Percentiles rank a stretch among this genome's conserved stretches.
These are phyloP conservation scores for Spergularia bocconei DNA, from an alignment of 148 eudicot species.

Conservation along the genomic window DNA sequence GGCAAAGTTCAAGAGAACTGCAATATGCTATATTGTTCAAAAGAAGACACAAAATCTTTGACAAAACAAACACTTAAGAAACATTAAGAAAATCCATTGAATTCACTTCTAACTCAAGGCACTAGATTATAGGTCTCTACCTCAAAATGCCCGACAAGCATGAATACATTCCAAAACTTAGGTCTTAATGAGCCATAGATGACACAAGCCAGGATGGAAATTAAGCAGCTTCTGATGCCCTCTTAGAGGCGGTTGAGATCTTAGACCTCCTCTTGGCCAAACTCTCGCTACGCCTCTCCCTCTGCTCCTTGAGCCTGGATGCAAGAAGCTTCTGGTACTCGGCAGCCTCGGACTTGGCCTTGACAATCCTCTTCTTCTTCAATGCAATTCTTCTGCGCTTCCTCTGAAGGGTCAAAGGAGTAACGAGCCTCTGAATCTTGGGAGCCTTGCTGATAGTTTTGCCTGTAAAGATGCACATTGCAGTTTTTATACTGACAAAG, in stretches of 20 bases:
- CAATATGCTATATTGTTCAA: background rate
- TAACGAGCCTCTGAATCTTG: slow-evolving; percentile 80
- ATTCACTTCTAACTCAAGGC: background rate
- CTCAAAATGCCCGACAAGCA: slow-evolving; percentile 3
- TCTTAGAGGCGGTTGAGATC: slow-evolving; percentile 37
- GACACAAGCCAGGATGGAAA: background rate
- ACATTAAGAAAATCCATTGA: background rate
- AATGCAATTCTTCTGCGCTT: slow-evolving; percentile 83
- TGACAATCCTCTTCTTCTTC: slow-evolving; percentile 75
- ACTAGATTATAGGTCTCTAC: slow-evolving; percentile 13
- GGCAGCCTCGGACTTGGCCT: slow-evolving; percentile 51
- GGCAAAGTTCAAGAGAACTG: background rate
- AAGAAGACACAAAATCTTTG: background rate
- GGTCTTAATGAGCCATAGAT: background rate
- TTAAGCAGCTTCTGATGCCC: slow-evolving; percentile 32
- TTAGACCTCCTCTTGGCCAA: slow-evolving; percentile 48
- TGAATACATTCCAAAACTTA: slow-evolving; percentile 4
- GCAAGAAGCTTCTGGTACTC: slow-evolving; percentile 54
- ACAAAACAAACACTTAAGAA: slow-evolving; percentile 3
- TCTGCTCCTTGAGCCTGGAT: slow-evolving; percentile 45
- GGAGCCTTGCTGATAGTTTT: slow-evolving; percentile 83
- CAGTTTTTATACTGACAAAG: background rate
- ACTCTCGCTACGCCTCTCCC: slow-evolving; percentile 46
- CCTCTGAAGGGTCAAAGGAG: slow-evolving; percentile 85
- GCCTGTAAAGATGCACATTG: slow-evolving; percentile 32